phyloP scores from a whole-genome alignment of 768 basidiomycete genomes.

The Lentinula sp. region DNA sequence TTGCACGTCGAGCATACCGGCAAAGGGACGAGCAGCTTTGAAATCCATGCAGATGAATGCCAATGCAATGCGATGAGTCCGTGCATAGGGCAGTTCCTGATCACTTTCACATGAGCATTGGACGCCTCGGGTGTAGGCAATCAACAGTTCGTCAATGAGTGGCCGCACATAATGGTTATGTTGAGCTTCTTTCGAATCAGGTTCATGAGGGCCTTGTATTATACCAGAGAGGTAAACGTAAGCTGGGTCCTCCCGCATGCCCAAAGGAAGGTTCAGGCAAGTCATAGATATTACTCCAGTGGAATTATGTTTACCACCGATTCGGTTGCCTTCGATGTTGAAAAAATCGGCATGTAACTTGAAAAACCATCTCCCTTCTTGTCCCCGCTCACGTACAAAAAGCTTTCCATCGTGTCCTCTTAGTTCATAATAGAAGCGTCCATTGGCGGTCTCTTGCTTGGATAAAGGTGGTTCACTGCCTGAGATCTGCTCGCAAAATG shows the following conservation, averaged over 20 bases:
- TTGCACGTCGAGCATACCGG: neutral
- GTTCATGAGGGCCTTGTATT: slow-evolving; percentile 1
- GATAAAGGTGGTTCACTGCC: neutral
- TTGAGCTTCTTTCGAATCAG: neutral
- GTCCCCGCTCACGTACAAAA: slow-evolving; percentile 1
- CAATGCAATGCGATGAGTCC: slow-evolving; percentile 1
- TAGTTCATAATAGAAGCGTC: neutral
- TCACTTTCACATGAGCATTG: neutral
- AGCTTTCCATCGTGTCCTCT: neutral
- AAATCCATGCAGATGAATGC: neutral
- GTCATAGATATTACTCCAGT: slow-evolving; percentile 6
- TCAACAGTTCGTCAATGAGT: neutral
- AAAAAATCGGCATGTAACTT: slow-evolving; percentile 4
- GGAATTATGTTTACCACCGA: neutral
- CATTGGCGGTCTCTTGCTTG: neutral
- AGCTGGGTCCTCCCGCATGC: no score
- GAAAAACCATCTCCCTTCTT: slow-evolving; percentile 7
- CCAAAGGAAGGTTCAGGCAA: no score
- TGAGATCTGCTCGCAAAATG: neutral
- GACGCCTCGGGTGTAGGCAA: neutral
- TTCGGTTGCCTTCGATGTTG: neutral
- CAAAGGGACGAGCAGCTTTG: neutral
- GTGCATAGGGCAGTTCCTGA: neutral
- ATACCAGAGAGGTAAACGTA: slow-evolving; percentile 1
- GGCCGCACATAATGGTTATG: neutral